Evolutionary conservation across 2,329 filamentous ascomycete genomes (phyloP), one percentile per base, ranked within the genome.

Genomic region (Aspergillus phoenicis): DNA sequence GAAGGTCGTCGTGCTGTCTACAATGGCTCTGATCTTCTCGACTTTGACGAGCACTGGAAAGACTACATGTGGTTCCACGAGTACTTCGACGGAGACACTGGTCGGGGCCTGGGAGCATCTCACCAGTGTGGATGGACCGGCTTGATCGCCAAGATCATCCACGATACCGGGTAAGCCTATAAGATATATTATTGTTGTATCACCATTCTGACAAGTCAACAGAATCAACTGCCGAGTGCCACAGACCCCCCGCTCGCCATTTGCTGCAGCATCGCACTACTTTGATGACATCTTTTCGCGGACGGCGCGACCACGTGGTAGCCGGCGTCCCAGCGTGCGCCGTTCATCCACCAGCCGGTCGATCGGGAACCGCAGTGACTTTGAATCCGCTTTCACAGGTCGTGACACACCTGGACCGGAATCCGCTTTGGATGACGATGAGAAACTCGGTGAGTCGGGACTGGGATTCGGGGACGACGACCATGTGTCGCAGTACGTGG

Each of bases 41-140:
- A 98, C 78, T 97, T 91, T 71, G 93, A 98, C 72, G 89, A 91
- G 24, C 83, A 97, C 77, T 98, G 94, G 94, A 94, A 90, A 76
- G 93, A 96, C 71, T 87, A 93, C 71, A 82, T 98, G 70, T 97
- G 92, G 91, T 98, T 96, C 83, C 90, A 96, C 74, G 94, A 98
- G 76, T 98, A 96, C 83, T 98, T 98, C 73, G 94, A 98, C 73
- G 94, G 93, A 41, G 93, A 98, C 74, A 89, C 84, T 54, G 94
- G 94, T 13, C 89, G 93, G 67, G 94, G 95, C 15, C 84, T 98
- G 1, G 94, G 94, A 60, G 92, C 94, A 39, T 94, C 89, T 52
- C 95, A 98, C 77, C 95, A 98, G 77, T 97, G 92, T 73, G 94
- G 94, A 53, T 98, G 95, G 94, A 97, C 94, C 39, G 94, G 94